Base-by-base conservation (phyloP, 257 asterid species). In the Parsonsia alboflavescens region DNA sequence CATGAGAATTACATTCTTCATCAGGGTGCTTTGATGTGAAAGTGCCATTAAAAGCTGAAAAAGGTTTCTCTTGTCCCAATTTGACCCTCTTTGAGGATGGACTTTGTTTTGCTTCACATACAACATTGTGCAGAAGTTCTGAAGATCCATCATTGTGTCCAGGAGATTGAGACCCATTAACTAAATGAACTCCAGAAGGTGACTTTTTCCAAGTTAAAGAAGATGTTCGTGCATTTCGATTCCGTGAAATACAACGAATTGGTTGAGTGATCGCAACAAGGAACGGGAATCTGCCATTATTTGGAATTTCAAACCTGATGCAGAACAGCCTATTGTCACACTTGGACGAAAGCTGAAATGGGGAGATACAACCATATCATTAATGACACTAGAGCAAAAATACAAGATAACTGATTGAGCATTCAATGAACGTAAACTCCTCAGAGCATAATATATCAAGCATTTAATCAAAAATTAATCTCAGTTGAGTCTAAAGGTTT, bases 51-150 rank as follows among this genome's bases (percentile, higher is more conserved):
- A 77, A 80, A 74, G 66, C 70, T 52, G 79, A 65, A 80, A 78
- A 76, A 45, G 87, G 85, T 72, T 75, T 77, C 65, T 89, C 93
- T 24, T 89, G 85, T 64, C 96, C 96, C 83, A 91, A 82, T 86
- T 93, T 93, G 83, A 93, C 88, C 82, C 97, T 88, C 75, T 93
- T 93, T 21, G 96, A 91, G 13, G 90, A 85, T 7, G 96, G 92
- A 70, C 91, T 91, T 57, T 87, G 96, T 83, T 89, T 89, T 80
- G 96, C 96, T 81, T 91, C 97, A 64, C 84, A 92, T 62, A 93
- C 88, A 78, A 86, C 85, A 83, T 82, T 86, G 9, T 89, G 88
- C 8, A 87, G 73, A 76, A 79, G 86, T 46, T 82, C 97, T 50
- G 80, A 73, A 46, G 90, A 83, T 70, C 88, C 91, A 85, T 87